Base-by-base conservation (phyloP, 768 basidiomycete genomes). In the Naganishia vaughanmartiniae region DNA sequence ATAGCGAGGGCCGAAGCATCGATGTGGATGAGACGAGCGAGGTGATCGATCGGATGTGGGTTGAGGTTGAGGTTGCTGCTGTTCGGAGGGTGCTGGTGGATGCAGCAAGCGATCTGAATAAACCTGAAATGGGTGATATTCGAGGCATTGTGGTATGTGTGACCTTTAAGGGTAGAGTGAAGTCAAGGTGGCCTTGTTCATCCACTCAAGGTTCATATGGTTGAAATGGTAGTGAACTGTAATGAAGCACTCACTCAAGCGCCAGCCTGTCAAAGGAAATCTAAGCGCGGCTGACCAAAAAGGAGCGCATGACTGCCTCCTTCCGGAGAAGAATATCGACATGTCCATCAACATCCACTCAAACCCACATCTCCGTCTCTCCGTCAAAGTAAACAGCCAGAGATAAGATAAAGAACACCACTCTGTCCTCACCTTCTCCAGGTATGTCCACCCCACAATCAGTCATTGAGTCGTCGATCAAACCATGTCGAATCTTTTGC, bases 371-470 rank as follows among this genome's bases (percentile, higher is more conserved):
- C 56, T 30, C 31, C 57, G 39, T 26, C 60, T 63, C 60, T 63
- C 60, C 60, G 60, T 63, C 36, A 63, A 63, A 63, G 28, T 63
- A 63, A 63, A 63, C 60, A 63, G 60, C 26, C 57, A 55, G 30
- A 55, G 57, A 58, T 58, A 34, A 58, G 57, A 58, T 58, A 58
- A 58, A 39, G 60, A 36, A 58, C 60, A 46, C 24, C 42, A 3
- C 42, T 33, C 30, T 2, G 2, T 55, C 19, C 31, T 58, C 57
- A 7, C 42, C 57, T 58, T 21, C 33, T 19, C 57, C 57, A 39
- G 57, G 36, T 58, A 58, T 36, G 57, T 55, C 30, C 54, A 17
- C 54, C n/a, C 12, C 12, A 28, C 26, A 30, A 26, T 6, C 19
- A 19, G 5, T 17, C 17, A 26, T 31, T 30, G 54, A 15, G 12